Base-by-base conservation (phyloP, 108 stramenopile genomes). In the Fragilariopsis cylindrus region DNA sequence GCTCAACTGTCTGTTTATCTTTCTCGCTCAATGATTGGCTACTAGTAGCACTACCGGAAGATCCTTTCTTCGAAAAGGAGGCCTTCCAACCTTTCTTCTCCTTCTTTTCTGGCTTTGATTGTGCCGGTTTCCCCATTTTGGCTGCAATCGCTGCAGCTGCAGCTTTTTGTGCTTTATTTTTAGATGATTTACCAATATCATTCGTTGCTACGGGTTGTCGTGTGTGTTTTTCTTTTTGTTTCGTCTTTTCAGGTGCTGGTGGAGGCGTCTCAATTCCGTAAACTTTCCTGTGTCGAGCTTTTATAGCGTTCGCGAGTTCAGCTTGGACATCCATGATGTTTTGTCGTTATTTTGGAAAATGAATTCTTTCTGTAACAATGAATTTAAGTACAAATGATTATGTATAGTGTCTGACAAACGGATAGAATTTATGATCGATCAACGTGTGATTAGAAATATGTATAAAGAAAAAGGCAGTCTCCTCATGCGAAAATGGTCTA, bases 121-220 rank as follows among this genome's bases (percentile, higher is more conserved):
- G 30, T 15, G 72, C 55, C 50, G 47, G 44, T 46, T 41, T 68
- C 12, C 75, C 68, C 43, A 76, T 43, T 57, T 48, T 69, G 44
- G 75, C 67, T 15, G 68, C 68, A 12, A 76, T 19, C 3, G 75
- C 75, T 41, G 75, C 75, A 7, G 75, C 75, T 7, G 75, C 75
- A 21, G 75, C 75, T 48, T 76, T 76, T 56, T 76, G 69, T 18
- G 75, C 75, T 44, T 65, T 40, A 9, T 30, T 60, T 40, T 30
- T 60, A 21, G 58, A 18, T 21, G 58, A 21, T 30, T 60, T 16
- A 53, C 52, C 52, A 19, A 30, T 60, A 60, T 57, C 75, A 60
- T 42, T 60, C 43, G 69, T 76, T 45, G 67, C 58, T 40, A 68
- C 56, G 21, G 42, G 7, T 7, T 54, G 43, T n/a, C 47, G 57